Base-by-base conservation (phyloP, 306 rosid species). In the Pyrus betulifolia region DNA sequence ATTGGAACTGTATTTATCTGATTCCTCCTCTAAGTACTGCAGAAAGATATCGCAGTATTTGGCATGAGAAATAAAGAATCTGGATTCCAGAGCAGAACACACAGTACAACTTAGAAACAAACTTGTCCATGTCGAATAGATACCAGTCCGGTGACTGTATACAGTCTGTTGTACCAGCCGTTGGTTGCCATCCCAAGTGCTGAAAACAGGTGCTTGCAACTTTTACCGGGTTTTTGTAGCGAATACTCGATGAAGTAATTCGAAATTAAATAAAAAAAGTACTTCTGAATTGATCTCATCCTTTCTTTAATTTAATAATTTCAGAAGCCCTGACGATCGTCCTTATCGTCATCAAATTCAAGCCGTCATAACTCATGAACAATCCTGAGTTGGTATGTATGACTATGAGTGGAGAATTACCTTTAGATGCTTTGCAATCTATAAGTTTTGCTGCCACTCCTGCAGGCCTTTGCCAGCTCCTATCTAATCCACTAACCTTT, bases 91-190 rank as follows among this genome's bases (percentile, higher is more conserved):
- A 52, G 15, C 25, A 11, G 2, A 25, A 62, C 38, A 30, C 6
- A 63, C n/a, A 0, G 21, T 63, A 15, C n/a, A 77, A 77, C 4
- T 38, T 2, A 59, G 45, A 28, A 15, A 28, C 4, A 8, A n/a
- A 9, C 17, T 33, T 23, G 4, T 38, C 44, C 7, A 46, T 14
- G 54, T 14, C 54, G 54, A 46, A 18, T 59, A 22, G 14, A 23
- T 76, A 94, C 98, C 97, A 92, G 98, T 80, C 98, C 98, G 7
- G 98, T 92, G 31, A 92, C 89, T 5, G 96, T 94, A 52, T 94
- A 94, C 38, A 94, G 80, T 76, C 97, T 87, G 80, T 94, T 94
- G 82, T 89, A 87, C 96, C 96, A 92, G 71, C 98, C 98, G 74
- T 87, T 92, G 71, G 85, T 75, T 66, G 96, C 86, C 98, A 94